Evolutionary conservation across 1,139 yeast genomes (phyloP).

Genomic region (Yamadazyma buinensis): DNA sequence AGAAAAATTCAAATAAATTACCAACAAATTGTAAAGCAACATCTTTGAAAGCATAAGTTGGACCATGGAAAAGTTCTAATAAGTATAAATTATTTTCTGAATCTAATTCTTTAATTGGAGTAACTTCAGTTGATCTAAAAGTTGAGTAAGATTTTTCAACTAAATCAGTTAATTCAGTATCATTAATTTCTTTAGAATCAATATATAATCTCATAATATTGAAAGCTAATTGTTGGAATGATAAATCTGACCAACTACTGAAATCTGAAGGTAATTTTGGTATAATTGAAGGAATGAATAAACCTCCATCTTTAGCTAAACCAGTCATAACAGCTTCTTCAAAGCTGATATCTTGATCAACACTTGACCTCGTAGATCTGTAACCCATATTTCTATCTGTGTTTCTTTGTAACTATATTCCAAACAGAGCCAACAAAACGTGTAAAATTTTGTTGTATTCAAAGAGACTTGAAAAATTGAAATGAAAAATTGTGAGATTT

Average conservation of each 20-base stretch:
- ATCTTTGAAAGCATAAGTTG: conserved; percentile 97
- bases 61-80: conserved; percentile 95
- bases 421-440: too few species aligned
- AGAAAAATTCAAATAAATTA: conserved; percentile 87
- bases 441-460: too few species aligned
- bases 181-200: conserved; percentile 63
- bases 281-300: conserved; percentile 80
- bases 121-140: conserved; percentile 79
- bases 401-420: too few species aligned
- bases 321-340: conserved; percentile 95
- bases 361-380: conserved; percentile 79
- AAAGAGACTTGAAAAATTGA: not conserved
- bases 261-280: conserved; percentile 65
- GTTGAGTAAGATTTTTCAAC: conserved; percentile 78
- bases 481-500: not conserved
- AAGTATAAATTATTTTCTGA: conserved; percentile 56
- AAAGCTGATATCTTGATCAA: conserved; percentile 56
- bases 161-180: conserved; percentile 59
- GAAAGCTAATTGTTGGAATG: conserved; percentile 83
- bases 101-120: conserved; percentile 70
- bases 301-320: conserved; percentile 93
- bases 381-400: conserved; percentile 35
- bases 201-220: conserved; percentile 82
- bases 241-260: conserved; percentile 66
- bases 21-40: conserved; percentile 98